Evolutionary conservation across 2,329 filamentous ascomycete genomes (phyloP).

Genomic region (Penicillium sp.): DNA sequence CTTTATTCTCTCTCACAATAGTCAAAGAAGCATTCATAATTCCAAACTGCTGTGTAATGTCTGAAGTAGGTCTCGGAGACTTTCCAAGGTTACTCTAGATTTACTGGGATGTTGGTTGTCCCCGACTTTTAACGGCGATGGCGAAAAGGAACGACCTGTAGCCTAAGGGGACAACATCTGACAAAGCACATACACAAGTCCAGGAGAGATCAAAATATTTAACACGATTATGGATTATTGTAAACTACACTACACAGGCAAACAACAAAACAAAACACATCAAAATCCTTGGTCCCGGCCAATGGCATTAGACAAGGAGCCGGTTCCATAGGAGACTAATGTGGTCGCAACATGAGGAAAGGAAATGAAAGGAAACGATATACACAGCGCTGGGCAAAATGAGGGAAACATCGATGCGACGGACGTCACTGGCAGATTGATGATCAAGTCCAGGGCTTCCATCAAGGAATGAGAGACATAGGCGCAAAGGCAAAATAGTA

Average conservation of each 20-base stretch:
- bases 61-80: neutral
- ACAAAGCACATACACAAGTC: too few species aligned
- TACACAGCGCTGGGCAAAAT: conserved; percentile 12
- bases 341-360: neutral
- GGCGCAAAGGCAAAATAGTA: conserved; percentile 17
- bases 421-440: neutral
- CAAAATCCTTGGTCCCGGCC: conserved; percentile 3
- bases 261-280: conserved; percentile 1
- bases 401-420: conserved; percentile 7
- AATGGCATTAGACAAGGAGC: neutral
- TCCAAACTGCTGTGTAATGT: neutral
- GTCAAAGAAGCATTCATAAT: neutral
- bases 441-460: conserved; percentile 13
- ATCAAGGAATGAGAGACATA: conserved; percentile 20
- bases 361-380: conserved; percentile 5
- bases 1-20: neutral
- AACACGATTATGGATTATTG: conserved; percentile 18
- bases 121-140: too few species aligned
- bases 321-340: neutral
- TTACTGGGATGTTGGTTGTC: neutral
- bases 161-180: too few species aligned
- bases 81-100: neutral
- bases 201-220: neutral
- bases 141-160: too few species aligned
- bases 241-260: conserved; percentile 23